These are phyloP conservation scores for Microdochium nivale DNA, from an alignment of 2,329 filamentous ascomycete species.

Conservation along the genomic window DNA sequence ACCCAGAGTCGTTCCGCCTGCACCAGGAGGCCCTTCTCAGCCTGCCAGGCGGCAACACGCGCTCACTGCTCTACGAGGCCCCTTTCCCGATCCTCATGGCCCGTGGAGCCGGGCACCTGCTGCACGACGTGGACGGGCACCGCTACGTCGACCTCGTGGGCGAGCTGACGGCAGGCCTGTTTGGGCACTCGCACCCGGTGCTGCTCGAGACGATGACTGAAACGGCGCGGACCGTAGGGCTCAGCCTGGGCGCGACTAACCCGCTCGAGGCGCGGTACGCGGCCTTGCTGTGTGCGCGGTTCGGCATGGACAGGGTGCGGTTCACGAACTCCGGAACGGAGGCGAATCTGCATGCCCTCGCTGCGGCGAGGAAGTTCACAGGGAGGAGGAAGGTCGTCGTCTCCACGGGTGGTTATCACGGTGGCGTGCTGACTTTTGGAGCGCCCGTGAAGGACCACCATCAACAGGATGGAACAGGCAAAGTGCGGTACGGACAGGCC, in stretches of 20 bases:
- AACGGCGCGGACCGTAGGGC: conserved; percentile 35
- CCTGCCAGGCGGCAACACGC: conserved; percentile 20
- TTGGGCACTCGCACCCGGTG: conserved; percentile 52
- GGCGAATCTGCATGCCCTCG: conserved; percentile 35
- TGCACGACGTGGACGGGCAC: conserved; percentile 32
- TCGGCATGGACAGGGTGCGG: conserved; percentile 31
- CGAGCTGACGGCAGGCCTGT: conserved; percentile 58
- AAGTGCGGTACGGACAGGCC: conserved; percentile 7
- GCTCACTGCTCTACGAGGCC: conserved; percentile 21
- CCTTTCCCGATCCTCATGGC: conserved; percentile 35
- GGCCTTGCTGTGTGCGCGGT: conserved; percentile 25
- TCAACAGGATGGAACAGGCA: background rate
- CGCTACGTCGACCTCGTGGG: conserved; percentile 52
- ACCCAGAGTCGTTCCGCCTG: conserved; percentile 26
- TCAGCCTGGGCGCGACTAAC: conserved; percentile 46
- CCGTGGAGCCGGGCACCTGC: conserved; percentile 22
- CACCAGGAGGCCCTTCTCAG: conserved; percentile 25
- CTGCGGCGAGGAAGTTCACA: conserved; percentile 25
- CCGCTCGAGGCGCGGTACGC: conserved; percentile 29
- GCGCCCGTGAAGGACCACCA: background rate
- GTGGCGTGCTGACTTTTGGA: conserved; percentile 28
- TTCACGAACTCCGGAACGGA: conserved; percentile 45
- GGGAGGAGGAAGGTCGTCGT: conserved; percentile 24
- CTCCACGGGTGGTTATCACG: conserved; percentile 36
- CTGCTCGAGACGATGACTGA: conserved; percentile 39